Base-by-base conservation (phyloP, 306 rosid genomes). In the Oxytropis ochrocephala region DNA sequence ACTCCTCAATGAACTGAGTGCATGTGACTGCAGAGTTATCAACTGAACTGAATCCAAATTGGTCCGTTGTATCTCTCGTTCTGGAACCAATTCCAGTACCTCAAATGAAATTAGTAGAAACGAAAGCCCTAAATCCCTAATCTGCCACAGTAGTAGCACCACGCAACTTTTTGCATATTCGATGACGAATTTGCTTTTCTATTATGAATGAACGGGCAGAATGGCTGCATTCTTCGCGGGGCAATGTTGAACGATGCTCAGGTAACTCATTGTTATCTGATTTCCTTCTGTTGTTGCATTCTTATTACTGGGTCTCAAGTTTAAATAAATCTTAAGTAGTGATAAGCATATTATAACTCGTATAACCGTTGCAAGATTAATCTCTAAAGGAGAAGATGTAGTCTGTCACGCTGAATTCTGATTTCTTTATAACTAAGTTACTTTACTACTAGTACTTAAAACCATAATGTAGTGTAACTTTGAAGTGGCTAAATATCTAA, bases 301-400 rank as follows among this genome's bases (percentile, higher is more conserved):
- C n/a, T n/a, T n/a, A n/a, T n/a, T n/a, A n/a, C n/a, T n/a, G n/a
- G n/a, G n/a, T n/a, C n/a, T n/a, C n/a, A n/a, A n/a, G n/a, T n/a
- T n/a, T n/a, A n/a, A n/a, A n/a, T n/a, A n/a, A n/a, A n/a, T n/a
- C n/a, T n/a, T n/a, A 39, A 39, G 9, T 7, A 39, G 44, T 39
- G 44, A 9, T 39, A 8, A 11, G 44, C 44, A 9, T 39, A 1
- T 39, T 39, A 9, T 39, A 39, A 3, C 44, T 73, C 1, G 85
- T 78, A 71, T 88, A 91, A 72, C 85, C 86, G 81, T 91, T 91
- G 86, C 81, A 85, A 67, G 97, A 88, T 70, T 88, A 75, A 79
- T 91, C 92, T 9, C 96, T 91, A 85, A 42, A 86, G 55, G 49
- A 57, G 24, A 69, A 38, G 24, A 49, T 7, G 27, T 6, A 14